Percentiles rank a stretch among this genome's conserved stretches.
These are phyloP conservation scores for Ramichloridium luteum DNA, from an alignment of 2,329 filamentous ascomycete species.

Conservation along the genomic window DNA sequence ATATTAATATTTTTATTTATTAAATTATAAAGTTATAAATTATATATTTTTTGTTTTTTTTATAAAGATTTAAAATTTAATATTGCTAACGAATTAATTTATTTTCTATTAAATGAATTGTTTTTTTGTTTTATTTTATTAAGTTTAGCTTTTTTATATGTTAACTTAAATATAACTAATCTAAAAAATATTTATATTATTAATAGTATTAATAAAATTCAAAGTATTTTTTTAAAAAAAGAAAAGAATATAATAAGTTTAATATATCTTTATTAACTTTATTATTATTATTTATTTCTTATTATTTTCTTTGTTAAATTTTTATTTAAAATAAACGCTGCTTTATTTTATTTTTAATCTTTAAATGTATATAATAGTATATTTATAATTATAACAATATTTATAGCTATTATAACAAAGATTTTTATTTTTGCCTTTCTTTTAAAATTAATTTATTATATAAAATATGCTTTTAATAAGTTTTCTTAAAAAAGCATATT, in stretches of 20 bases:
- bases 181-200: slow-evolving; percentile 23
- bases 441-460: slow-evolving; percentile 24
- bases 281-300: slow-evolving; percentile 22
- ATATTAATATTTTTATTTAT: no score
- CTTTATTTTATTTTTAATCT: slow-evolving; percentile 22
- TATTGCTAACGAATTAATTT: slow-evolving; percentile 22
- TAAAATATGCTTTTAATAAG: slow-evolving; percentile 19
- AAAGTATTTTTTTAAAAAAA: no score
- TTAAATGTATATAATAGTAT: slow-evolving; percentile 21
- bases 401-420: slow-evolving; percentile 21
- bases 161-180: slow-evolving; percentile 22
- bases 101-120: slow-evolving; percentile 26
- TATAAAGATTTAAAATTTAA: slow-evolving; percentile 25
- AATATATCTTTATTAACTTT: slow-evolving; percentile 19
- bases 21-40: no score
- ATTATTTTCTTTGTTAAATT: slow-evolving; percentile 21
- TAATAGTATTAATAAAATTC: slow-evolving; percentile 18
- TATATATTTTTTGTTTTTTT: no score
- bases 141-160: slow-evolving; percentile 22
- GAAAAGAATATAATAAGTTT: slow-evolving; percentile 12
- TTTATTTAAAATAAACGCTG: slow-evolving; percentile 21
- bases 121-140: slow-evolving; percentile 27
- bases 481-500: slow-evolving; percentile 23
- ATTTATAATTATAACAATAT: slow-evolving; percentile 20
- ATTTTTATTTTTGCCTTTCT: slow-evolving; percentile 23